phyloP scores from a whole-genome alignment of 768 basidiomycete genomes.

The Psilocybe tampanensis region DNA sequence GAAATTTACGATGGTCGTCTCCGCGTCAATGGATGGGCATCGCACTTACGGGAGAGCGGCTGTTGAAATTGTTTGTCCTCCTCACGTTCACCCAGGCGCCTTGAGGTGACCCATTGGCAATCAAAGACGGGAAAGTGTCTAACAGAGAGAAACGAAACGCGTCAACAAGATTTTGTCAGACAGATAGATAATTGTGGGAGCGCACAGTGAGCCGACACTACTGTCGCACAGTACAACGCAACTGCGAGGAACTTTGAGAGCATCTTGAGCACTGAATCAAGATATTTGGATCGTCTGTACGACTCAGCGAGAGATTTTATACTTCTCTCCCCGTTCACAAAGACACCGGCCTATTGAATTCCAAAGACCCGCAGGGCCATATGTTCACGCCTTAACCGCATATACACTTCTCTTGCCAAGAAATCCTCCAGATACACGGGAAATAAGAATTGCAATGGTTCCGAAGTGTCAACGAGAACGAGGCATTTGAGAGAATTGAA shows the following conservation, averaged over 20 bases:
- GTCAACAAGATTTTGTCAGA: not conserved
- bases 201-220: slow-evolving; percentile 3
- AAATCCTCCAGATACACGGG: not conserved
- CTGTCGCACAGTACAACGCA: not conserved
- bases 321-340: not conserved
- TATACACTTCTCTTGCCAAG: no score
- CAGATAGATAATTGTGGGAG: not conserved
- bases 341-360: not conserved
- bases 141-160: not conserved
- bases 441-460: not conserved
- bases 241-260: slow-evolving; percentile 1
- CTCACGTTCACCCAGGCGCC: slow-evolving; percentile 42
- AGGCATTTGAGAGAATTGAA: not conserved
- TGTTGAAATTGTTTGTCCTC: slow-evolving; percentile 46
- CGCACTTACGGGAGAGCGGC: slow-evolving; percentile 33
- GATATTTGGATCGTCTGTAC: not conserved
- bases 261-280: not conserved
- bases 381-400: no score
- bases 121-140: slow-evolving; percentile 48
- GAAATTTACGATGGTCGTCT: not conserved
- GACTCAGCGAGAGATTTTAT: not conserved
- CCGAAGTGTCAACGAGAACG: not conserved
- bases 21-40: not conserved
- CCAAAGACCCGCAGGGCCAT: not conserved
- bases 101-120: slow-evolving; percentile 39